A percentile compares a stretch with the other conserved stretches of the same genome.
These are phyloP conservation scores for Rhodotorula sp. DNA, from an alignment of 1,284 basidiomycete species.

Conservation along the genomic window DNA sequence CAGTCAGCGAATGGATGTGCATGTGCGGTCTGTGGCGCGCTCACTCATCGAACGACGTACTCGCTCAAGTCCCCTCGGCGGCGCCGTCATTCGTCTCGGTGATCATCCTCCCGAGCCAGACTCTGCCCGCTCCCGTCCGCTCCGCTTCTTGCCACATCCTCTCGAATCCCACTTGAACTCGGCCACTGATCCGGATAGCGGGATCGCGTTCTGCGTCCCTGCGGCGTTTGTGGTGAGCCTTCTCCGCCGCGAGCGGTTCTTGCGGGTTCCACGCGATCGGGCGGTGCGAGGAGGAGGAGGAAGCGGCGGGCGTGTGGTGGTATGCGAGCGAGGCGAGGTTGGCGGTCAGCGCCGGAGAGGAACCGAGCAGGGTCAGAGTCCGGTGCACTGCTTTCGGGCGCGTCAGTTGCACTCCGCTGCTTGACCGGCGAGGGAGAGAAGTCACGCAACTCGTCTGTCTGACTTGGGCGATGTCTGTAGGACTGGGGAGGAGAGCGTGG, in stretches of 20 bases:
- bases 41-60: no score
- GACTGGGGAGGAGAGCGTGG: neutral
- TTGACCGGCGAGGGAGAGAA: no score
- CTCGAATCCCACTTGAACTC: neutral
- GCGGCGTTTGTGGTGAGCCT: conserved; percentile 4
- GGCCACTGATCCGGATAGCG: neutral
- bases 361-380: conserved; percentile 14
- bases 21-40: no score
- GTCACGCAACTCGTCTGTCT: neutral
- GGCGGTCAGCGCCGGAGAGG: neutral
- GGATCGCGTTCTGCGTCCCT: neutral
- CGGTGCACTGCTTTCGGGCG: conserved; percentile 4
- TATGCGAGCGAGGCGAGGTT: conserved; percentile 24
- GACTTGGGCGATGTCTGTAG: neutral
- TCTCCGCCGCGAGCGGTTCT: conserved; percentile 13
- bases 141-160: conserved; percentile 2
- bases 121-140: neutral
- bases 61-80: no score
- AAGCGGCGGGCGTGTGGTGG: conserved; percentile 17
- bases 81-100: neutral
- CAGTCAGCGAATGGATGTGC: no score
- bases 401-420: no score
- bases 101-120: conserved; percentile 4
- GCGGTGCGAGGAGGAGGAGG: conserved; percentile 10
- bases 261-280: conserved; percentile 30